A percentile compares a stretch with the other conserved stretches of the same genome.
Conservation (phyloP, 2,329 filamentous ascomycete species). For the Septoria petroselini region DNA sequence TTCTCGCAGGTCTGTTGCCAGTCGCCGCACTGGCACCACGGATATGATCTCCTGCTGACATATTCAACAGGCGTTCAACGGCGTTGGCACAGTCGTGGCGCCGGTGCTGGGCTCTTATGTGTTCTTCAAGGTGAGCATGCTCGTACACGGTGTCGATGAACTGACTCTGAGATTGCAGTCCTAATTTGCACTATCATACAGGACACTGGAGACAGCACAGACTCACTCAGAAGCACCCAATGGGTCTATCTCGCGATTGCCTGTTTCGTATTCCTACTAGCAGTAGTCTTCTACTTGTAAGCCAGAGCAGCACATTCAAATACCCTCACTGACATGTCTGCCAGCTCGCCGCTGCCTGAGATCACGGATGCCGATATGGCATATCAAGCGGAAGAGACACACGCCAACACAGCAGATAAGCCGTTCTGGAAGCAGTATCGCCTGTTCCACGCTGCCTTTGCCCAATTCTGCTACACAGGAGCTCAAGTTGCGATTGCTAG, state of each 20-base stretch:
- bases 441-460: constrained; percentile 70
- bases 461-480: constrained; percentile 78
- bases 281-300: constrained; percentile 57
- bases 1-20: constrained; percentile 45
- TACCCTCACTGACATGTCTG: constrained; percentile 1
- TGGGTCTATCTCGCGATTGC: constrained; percentile 64
- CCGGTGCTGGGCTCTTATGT: constrained; percentile 60
- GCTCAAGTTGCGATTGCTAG: constrained; percentile 58
- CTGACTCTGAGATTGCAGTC: no score
- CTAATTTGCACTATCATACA: constrained; percentile 22
- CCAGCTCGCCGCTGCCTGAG: constrained; percentile 48
- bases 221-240: constrained; percentile 59
- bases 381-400: constrained; percentile 44
- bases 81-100: constrained; percentile 56
- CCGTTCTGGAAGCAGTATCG: constrained; percentile 62
- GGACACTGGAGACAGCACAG: constrained; percentile 48
- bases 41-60: no score
- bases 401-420: constrained; percentile 38
- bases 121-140: constrained; percentile 49
- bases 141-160: no score
- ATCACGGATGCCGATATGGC: constrained; percentile 63
- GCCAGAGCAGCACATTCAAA: neutral
- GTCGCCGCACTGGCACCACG: no score
- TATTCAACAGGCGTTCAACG: constrained; percentile 57
- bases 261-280: constrained; percentile 56